Evolutionary conservation across 768 basidiomycete species (phyloP), one percentile per base, ranked within the genome.

Genomic region (Mycena kentingensis): DNA sequence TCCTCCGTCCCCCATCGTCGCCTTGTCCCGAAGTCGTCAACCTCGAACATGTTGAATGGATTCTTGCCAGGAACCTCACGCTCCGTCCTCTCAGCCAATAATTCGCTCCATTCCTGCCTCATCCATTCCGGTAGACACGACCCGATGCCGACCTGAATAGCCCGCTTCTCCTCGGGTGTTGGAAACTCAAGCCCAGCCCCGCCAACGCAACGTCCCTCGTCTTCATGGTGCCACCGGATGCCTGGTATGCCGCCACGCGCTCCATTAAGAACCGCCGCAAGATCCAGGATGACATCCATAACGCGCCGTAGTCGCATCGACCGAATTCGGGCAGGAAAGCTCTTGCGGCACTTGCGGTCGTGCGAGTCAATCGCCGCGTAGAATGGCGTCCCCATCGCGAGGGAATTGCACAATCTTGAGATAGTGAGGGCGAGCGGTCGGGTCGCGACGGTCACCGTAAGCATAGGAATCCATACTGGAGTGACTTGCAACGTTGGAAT

Each of bases 401-500:
- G 62, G 4, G 62, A 61, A 36, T 62, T 67, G 32, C 66, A 60
- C 19, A 75, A 66, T 11, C 74, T 70, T 5, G 64, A 47, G 25
- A 77, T 29, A 36, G 68, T 64, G 8, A 65, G 42, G 3, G 71
- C 74, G 27, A 78, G 63, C 0, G 77, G 75, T 16, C 76, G 74
- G 7, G 75, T 78, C 8, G 75, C 68, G 29, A n/a, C n/a, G n/a
- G n/a, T n/a, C n/a, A 74, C 50, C 1, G 74, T 75, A 38, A 75
- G 51, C 11, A 72, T 67, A 16, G 78, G 28, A 31, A 78, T 52
- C 70, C 71, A 76, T 59, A 73, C 76, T 15, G 73, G 72, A 35
- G 52, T 42, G 1, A 52, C 38, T 11, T 38, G 28, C 13, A 75
- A 65, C 0, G 62, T 66, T 16, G 63, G 59, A 7, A 69, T 38